Conservation (phyloP, 768 basidiomycete species). For the Suillus discolor region DNA sequence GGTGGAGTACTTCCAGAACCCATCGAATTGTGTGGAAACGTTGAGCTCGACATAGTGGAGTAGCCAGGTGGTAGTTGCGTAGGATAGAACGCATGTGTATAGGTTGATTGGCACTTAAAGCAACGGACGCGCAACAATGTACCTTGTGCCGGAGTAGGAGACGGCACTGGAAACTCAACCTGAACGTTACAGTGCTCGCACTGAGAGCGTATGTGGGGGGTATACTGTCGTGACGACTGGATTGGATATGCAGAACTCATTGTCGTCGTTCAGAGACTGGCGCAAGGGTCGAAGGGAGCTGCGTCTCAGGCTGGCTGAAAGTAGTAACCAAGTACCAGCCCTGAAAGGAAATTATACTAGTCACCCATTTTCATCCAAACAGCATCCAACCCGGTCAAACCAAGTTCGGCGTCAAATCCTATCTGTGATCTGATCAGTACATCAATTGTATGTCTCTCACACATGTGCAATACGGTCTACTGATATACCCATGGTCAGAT, state of each 20-base stretch:
- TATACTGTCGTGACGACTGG: constrained; percentile 65
- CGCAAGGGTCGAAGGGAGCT: neutral
- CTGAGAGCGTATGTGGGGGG: constrained; percentile 65
- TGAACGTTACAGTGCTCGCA: constrained; percentile 57
- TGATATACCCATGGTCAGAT: neutral
- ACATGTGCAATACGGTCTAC: neutral
- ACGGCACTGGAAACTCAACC: constrained; percentile 73
- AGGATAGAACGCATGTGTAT: constrained; percentile 69
- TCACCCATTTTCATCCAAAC: neutral
- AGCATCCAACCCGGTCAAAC: neutral
- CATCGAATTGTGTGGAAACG: constrained; percentile 2
- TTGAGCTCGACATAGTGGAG: constrained; percentile 14
- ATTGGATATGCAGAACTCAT: constrained; percentile 52
- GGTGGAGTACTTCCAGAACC: constrained; percentile 23
- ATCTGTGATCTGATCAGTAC: neutral
- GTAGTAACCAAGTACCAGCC: constrained; percentile 1
- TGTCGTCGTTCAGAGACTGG: constrained; percentile 23
- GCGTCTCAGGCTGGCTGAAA: neutral
- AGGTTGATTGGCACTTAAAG: constrained; percentile 61
- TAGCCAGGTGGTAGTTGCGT: constrained; percentile 49
- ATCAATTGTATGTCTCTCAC: neutral
- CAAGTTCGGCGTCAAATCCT: neutral
- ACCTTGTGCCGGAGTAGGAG: constrained; percentile 54
- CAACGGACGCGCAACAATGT: constrained; percentile 70
- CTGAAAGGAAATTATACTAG: neutral